Conservation (phyloP, 2,329 filamentous ascomycete species). For the Colletotrichum spinosum region DNA sequence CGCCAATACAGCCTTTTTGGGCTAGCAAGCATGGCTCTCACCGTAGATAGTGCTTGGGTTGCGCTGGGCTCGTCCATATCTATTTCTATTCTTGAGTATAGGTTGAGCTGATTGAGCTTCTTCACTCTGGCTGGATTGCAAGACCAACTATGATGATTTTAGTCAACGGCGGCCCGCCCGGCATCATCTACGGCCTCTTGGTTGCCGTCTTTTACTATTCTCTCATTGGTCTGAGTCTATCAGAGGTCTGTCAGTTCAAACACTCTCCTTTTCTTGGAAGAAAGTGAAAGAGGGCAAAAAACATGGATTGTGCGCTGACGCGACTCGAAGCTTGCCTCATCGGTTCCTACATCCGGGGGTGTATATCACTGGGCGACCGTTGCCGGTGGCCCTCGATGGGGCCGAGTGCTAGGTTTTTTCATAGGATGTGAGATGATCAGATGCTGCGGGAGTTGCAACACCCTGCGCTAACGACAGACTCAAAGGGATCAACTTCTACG, state of each 20-base stretch:
- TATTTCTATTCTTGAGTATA: slow-evolving; percentile 58
- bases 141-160: slow-evolving; percentile 14
- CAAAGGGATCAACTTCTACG: slow-evolving; percentile 62
- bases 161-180: slow-evolving; percentile 56
- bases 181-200: slow-evolving; percentile 56
- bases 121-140: neutral
- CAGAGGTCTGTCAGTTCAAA: slow-evolving; percentile 46
- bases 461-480: no score
- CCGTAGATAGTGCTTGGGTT: slow-evolving; percentile 74
- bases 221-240: slow-evolving; percentile 54
- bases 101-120: no score
- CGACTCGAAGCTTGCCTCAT: slow-evolving; percentile 65
- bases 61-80: slow-evolving; percentile 71
- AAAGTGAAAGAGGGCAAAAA: neutral
- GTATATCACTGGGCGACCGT: slow-evolving; percentile 73
- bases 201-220: slow-evolving; percentile 57
- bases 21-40: slow-evolving; percentile 70
- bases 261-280: neutral
- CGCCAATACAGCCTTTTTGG: slow-evolving; percentile 71
- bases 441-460: neutral
- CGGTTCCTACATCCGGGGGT: slow-evolving; percentile 69
- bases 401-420: slow-evolving; percentile 62
- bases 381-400: slow-evolving; percentile 65
- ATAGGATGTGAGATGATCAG: slow-evolving; percentile 44
- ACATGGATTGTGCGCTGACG: slow-evolving; percentile 19